A percentile compares a stretch with the other conserved stretches of the same genome.
Conservation (phyloP, 345 rosid genomes). For the Bretschneidera sinensis region DNA sequence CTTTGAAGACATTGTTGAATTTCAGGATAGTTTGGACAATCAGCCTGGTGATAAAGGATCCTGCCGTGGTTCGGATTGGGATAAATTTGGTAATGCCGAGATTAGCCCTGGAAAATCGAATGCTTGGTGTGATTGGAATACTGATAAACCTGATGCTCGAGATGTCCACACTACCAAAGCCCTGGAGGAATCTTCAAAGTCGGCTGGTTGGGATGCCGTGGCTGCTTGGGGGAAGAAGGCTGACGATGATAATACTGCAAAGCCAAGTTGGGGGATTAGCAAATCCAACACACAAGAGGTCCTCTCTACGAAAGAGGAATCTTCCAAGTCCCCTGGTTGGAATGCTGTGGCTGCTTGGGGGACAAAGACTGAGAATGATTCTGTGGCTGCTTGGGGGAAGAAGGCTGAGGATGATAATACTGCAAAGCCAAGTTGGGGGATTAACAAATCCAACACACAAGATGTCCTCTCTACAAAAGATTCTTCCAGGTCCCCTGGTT, state of each 20-base stretch:
- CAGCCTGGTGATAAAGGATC: conserved; percentile 30
- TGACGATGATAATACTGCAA: conserved; percentile 3
- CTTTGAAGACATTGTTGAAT: conserved; percentile 64
- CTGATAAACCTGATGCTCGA: background rate
- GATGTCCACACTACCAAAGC: too few relatives aligned
- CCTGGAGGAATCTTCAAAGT: conserved; percentile 14
- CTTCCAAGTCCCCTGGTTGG: conserved; percentile 9
- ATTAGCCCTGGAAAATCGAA: background rate
- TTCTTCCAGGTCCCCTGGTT: conserved; percentile 12
- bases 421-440: conserved; percentile 3
- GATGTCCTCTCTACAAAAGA: conserved; percentile 4
- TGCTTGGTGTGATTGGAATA: conserved; percentile 10
- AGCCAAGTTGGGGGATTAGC: conserved; percentile 23
- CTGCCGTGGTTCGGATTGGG: conserved; percentile 54
- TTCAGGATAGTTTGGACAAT: conserved; percentile 25
- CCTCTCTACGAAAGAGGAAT: conserved; percentile 6
- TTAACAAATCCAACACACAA: conserved; percentile 17
- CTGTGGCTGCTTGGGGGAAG: conserved; percentile 22
- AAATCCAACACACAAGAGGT: conserved; percentile 17
- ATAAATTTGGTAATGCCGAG: conserved; percentile 5
- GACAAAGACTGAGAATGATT: too few relatives aligned
- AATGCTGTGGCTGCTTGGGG: conserved; percentile 20
- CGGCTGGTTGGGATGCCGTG: conserved; percentile 22
- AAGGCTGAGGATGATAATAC: conserved; percentile 22
- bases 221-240: conserved; percentile 18